These are phyloP conservation scores for Lolium rigidum DNA, from an alignment of 176 grass and related monocot genomes.

Conservation along the genomic window DNA sequence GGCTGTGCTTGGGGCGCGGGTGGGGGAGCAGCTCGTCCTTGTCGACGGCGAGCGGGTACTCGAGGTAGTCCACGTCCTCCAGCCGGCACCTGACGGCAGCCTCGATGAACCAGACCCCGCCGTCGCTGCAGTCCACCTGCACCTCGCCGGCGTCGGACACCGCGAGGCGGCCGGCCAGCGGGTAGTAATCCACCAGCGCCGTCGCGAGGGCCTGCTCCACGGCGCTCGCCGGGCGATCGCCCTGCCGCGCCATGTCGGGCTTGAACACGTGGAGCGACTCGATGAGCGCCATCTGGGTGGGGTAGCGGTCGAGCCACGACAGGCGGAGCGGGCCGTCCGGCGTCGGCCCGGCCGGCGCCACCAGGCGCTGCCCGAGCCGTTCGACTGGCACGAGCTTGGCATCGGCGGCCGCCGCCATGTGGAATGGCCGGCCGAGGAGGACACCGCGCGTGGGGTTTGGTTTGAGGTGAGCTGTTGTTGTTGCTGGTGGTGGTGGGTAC, in stretches of 20 bases:
- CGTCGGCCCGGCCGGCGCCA: conserved; percentile 60
- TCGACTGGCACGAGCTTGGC: conserved; percentile 59
- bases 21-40: conserved; percentile 85
- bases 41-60: conserved; percentile 81
- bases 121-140: conserved; percentile 62
- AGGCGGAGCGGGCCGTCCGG: conserved; percentile 60
- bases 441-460: not conserved
- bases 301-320: conserved; percentile 96
- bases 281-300: conserved; percentile 96
- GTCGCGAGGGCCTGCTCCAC: conserved; percentile 57
- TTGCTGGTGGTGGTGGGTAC: not conserved
- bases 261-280: conserved; percentile 96
- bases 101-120: conserved; percentile 89
- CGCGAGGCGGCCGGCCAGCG: conserved; percentile 74
- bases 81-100: conserved; percentile 55
- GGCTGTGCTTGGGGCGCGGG: conserved; percentile 41
- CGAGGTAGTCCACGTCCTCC: conserved; percentile 88
- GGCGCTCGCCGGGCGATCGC: conserved; percentile 24
- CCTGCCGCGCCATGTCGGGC: conserved; percentile 40
- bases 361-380: conserved; percentile 68
- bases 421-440: not conserved
- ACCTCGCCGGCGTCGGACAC: conserved; percentile 50
- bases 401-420: conserved; percentile 34
- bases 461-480: not conserved
- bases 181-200: conserved; percentile 84